Evolutionary conservation across 83 land plant genomes (phyloP).

Genomic region (Picea abies): DNA sequence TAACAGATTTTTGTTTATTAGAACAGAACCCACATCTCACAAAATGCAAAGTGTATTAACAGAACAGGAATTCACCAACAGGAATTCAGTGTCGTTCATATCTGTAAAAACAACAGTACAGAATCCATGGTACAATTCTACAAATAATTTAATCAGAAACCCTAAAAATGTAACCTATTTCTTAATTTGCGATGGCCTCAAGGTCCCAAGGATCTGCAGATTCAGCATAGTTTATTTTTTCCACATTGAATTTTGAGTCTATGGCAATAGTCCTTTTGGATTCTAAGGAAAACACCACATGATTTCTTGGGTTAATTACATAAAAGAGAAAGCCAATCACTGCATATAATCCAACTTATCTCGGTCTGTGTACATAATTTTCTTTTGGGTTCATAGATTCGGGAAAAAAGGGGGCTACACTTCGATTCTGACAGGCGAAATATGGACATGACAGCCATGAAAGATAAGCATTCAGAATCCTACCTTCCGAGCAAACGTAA

Average conservation of each 20-base stretch:
- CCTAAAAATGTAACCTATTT: too few relatives aligned
- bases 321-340: not conserved
- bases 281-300: too few relatives aligned
- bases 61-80: not conserved
- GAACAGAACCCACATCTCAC: too few relatives aligned
- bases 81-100: not conserved
- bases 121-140: not conserved
- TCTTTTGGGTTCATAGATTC: not conserved
- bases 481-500: not conserved
- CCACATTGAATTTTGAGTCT: too few relatives aligned
- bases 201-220: too few relatives aligned
- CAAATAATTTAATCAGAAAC: not conserved
- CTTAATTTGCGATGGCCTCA: too few relatives aligned
- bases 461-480: not conserved
- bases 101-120: not conserved
- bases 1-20: too few relatives aligned
- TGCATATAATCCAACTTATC: too few relatives aligned
- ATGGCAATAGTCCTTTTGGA: too few relatives aligned
- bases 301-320: not conserved
- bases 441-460: not conserved
- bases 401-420: not conserved
- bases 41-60: too few relatives aligned
- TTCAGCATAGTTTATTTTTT: too few relatives aligned
- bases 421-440: not conserved
- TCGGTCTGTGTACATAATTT: not conserved